Base-by-base conservation (phyloP, 768 basidiomycete genomes). In the Psilocybe subaeruginosa region DNA sequence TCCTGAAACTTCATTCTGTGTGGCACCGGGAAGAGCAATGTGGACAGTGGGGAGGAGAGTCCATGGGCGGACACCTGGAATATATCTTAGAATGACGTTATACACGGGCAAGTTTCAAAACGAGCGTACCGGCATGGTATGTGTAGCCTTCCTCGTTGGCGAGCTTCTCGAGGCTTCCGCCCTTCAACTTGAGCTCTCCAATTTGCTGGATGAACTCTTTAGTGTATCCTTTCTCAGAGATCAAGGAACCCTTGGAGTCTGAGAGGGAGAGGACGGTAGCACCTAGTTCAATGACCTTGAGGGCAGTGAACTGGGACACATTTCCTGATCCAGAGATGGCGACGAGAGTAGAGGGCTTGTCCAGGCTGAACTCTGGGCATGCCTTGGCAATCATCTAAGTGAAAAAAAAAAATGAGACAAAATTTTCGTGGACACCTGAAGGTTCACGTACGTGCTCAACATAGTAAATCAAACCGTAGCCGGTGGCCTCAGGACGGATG, bases 391-490 rank as follows among this genome's bases (percentile, higher is more conserved):
- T 83, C 82, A 85, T 85, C 82, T 84, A 52, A 16, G 19, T 8
- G 4, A 8, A n/a, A 56, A 23, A 58, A 47, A 37, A n/a, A n/a
- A 31, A 14, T 53, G 33, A 41, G 39, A 17, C 39, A 19, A 8
- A 1, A 35, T 7, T 45, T 2, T 8, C n/a, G 3, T 5, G 16
- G 29, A 59, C 43, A 17, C 23, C 45, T 55, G 35, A 56, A 55
- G 57, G 17, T 30, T 47, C 30, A 77, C 82, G 65, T 78, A 90
- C 89, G 76, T 87, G 85, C 67, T 85, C 79, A 67, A 89, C 86
- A 72, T 84, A 92, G 82, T 91, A 92, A 73, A 92, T 86, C 69
- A 91, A 77, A 69, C 89, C 89, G 72, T 86, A 91, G 31, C 88
- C 82, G 56, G 87, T 86, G 49, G 89, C 89, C 73, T 91, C 89